Percentiles rank a stretch among this genome's conserved stretches.
These are phyloP conservation scores for Phytophthora pistaciae DNA, from an alignment of 352 stramenopile species.

Conservation along the genomic window DNA sequence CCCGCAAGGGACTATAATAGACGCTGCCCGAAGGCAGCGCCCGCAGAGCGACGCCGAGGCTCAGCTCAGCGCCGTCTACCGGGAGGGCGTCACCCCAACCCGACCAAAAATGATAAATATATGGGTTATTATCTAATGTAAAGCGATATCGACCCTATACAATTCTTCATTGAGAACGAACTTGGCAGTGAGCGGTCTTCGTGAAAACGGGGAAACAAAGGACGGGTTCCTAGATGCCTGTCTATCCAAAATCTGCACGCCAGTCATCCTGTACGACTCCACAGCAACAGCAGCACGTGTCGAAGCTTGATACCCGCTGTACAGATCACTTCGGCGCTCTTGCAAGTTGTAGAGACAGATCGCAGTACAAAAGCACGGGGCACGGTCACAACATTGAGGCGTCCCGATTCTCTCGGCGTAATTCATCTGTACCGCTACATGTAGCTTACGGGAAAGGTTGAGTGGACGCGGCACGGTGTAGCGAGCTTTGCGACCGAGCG, in stretches of 20 bases:
- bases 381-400: background rate
- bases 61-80: too few relatives aligned
- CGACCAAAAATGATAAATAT: too few relatives aligned
- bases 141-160: too few relatives aligned
- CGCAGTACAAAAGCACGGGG: conserved; percentile 1
- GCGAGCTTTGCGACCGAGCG: background rate
- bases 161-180: too few relatives aligned
- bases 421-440: background rate
- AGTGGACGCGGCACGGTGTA: conserved; percentile 4
- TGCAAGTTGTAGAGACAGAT: conserved; percentile 24
- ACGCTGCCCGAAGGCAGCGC: too few relatives aligned
- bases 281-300: background rate
- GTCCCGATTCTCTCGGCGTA: background rate
- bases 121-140: too few relatives aligned
- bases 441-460: conserved; percentile 4
- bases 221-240: background rate
- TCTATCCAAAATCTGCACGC: background rate
- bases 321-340: conserved; percentile 19
- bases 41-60: too few relatives aligned
- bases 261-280: background rate
- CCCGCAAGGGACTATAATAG: too few relatives aligned
- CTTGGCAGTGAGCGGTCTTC: background rate
- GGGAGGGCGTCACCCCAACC: too few relatives aligned
- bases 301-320: background rate
- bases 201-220: too few relatives aligned